A percentile compares a stretch with the other conserved stretches of the same genome.
Conservation (phyloP, 768 basidiomycete genomes). For the Kwoniella heveanensis region DNA sequence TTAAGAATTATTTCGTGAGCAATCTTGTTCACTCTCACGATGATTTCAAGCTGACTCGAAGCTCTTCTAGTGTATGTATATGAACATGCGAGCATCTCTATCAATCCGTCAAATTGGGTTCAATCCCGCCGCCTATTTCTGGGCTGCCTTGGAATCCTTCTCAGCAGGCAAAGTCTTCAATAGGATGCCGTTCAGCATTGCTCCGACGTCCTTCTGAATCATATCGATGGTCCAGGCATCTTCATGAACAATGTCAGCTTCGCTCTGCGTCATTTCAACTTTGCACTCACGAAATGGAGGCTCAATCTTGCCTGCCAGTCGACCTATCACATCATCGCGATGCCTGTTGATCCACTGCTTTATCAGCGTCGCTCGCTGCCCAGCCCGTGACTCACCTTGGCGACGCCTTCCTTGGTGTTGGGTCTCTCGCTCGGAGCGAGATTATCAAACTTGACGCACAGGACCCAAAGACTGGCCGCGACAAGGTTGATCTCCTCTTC, state of each 20-base stretch:
- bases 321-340: slow-evolving; percentile 18
- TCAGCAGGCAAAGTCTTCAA: slow-evolving; percentile 34
- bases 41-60: not conserved
- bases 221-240: slow-evolving; percentile 41
- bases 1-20: slow-evolving; percentile 2
- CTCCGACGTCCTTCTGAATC: slow-evolving; percentile 40
- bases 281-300: slow-evolving; percentile 52
- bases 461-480: slow-evolving; percentile 34
- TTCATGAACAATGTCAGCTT: slow-evolving; percentile 15
- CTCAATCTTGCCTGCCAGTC: slow-evolving; percentile 38
- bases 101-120: no score
- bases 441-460: slow-evolving; percentile 40
- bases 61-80: not conserved
- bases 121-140: slow-evolving; percentile 2
- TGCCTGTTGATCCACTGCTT: slow-evolving; percentile 38
- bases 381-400: slow-evolving; percentile 30
- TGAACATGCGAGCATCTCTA: no score
- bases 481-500: slow-evolving; percentile 49
- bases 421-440: slow-evolving; percentile 31
- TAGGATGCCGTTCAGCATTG: slow-evolving; percentile 45
- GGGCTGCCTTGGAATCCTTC: slow-evolving; percentile 16
- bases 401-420: slow-evolving; percentile 29
- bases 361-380: not conserved
- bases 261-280: not conserved
- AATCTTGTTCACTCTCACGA: not conserved